phyloP scores from a whole-genome alignment of 108 stramenopile genomes.

The Discostella pseudostelligera region DNA sequence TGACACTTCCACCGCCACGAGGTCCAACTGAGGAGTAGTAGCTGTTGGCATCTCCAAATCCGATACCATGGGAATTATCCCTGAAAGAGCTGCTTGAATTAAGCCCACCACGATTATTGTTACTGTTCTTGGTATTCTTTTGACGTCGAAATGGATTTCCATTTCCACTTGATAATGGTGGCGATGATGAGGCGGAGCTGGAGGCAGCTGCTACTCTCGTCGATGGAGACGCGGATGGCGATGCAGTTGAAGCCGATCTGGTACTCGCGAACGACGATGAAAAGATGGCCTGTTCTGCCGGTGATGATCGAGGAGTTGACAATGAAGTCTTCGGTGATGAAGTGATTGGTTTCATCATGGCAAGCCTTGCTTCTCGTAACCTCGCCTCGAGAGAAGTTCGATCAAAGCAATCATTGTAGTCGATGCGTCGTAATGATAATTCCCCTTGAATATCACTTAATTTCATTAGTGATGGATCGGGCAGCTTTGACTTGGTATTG shows the following conservation, averaged over 20 bases:
- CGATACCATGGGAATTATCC: constrained; percentile 2
- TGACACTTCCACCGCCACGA: not conserved
- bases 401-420: constrained; percentile 19
- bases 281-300: constrained; percentile 11
- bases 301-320: not conserved
- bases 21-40: not conserved
- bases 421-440: not conserved
- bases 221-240: not conserved
- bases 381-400: constrained; percentile 5
- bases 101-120: not conserved
- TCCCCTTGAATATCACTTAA: constrained; percentile 19
- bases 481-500: not conserved
- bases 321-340: not conserved
- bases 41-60: constrained; percentile 10
- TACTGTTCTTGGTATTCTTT: not conserved
- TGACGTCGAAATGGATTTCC: not conserved
- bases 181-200: not conserved
- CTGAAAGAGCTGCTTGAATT: not conserved
- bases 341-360: not conserved
- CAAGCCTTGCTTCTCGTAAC: constrained; percentile 15
- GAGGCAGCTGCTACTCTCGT: not conserved
- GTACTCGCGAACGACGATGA: not conserved
- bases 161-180: not conserved
- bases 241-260: not conserved
- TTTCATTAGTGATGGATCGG: constrained; percentile 21